phyloP scores from a whole-genome alignment of 140 eudicot genomes.

The Ambrosia hybrid region DNA sequence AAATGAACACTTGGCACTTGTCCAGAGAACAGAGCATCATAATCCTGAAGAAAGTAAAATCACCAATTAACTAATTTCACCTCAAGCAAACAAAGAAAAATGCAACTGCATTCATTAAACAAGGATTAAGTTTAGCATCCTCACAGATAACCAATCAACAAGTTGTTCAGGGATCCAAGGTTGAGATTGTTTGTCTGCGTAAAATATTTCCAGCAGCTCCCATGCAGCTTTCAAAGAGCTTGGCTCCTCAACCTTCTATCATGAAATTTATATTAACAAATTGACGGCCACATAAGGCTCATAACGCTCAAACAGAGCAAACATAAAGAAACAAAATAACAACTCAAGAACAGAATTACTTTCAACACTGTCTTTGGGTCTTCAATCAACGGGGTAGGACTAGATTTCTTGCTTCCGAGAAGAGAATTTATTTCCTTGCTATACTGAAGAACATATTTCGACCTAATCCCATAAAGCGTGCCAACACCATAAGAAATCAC shows the following conservation, averaged over 20 bases:
- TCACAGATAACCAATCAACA: conserved; percentile 95
- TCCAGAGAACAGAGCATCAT: conserved; percentile 60
- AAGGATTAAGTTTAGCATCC: conserved; percentile 14
- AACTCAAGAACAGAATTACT: conserved; percentile 37
- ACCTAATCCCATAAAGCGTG: conserved; percentile 45
- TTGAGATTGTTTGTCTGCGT: conserved; percentile 81
- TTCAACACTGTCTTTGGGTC: conserved; percentile 65
- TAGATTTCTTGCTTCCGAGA: conserved; percentile 51
- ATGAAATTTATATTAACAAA: conserved; percentile 15
- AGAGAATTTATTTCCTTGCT: conserved; percentile 84
- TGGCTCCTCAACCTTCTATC: conserved; percentile 71
- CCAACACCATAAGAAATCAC: conserved; percentile 19
- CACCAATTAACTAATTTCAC: not conserved
- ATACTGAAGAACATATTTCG: conserved; percentile 74
- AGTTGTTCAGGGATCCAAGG: conserved; percentile 88
- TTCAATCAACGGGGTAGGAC: conserved; percentile 51
- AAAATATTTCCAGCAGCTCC: conserved; percentile 90
- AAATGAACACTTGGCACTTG: conserved; percentile 60
- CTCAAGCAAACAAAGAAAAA: no score
- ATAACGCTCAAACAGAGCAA: not conserved
- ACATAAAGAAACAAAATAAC: conserved; percentile 8
- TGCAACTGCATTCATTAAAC: not conserved
- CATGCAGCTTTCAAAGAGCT: conserved; percentile 85
- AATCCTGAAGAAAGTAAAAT: conserved; percentile 59
- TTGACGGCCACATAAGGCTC: not conserved